Base-by-base conservation (phyloP, 148 eudicot species). In the Chenopodium album region DNA sequence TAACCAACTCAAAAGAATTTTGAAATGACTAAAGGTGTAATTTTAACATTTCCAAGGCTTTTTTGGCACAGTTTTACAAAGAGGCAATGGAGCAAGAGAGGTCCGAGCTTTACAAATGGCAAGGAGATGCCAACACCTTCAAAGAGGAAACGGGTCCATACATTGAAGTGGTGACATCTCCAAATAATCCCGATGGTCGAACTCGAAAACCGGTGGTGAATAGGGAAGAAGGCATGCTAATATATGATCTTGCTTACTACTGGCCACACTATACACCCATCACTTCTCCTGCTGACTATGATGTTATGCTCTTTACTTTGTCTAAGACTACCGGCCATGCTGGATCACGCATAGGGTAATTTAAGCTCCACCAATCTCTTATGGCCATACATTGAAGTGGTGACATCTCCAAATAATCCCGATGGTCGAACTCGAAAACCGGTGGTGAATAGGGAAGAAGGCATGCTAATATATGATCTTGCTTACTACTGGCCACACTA, bases 211-310 rank as follows among this genome's bases (percentile, higher is more conserved):
- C 91, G 7, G 86, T 89, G 2, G 91, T 91, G 54, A 89, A 88
- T 28, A n/a, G 69, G 64, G 83, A 79, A 34, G 82, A 79, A n/a
- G 98, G 94, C 19, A 81, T 85, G 81, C 66, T 86, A 7, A 87
- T 96, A 22, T 89, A 89, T 82, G 99, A 96, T 73, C 91, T 91
- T 66, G 98, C 98, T 31, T 93, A 95, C 83, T 93, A 91, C 67
- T 95, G 98, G 98, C 97, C 98, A 12, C 97, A 95, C 28, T 92
- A 91, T 80, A 90, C 95, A n/a, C 86, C 99, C 62, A 94, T 96
- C 28, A 87, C 96, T 59, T 31, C 73, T 4, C 73, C 86, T 2
- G 87, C 87, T 48, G 86, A 88, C 74, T 83, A 75, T 66, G 97
- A 92, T 76, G 71, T 92, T 67, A 93, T 95, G 98, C 84, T 95